A percentile compares a stretch with the other conserved stretches of the same genome.
These are phyloP conservation scores for Diaporthe amygdali DNA, from an alignment of 2,329 filamentous ascomycete genomes.

Conservation along the genomic window DNA sequence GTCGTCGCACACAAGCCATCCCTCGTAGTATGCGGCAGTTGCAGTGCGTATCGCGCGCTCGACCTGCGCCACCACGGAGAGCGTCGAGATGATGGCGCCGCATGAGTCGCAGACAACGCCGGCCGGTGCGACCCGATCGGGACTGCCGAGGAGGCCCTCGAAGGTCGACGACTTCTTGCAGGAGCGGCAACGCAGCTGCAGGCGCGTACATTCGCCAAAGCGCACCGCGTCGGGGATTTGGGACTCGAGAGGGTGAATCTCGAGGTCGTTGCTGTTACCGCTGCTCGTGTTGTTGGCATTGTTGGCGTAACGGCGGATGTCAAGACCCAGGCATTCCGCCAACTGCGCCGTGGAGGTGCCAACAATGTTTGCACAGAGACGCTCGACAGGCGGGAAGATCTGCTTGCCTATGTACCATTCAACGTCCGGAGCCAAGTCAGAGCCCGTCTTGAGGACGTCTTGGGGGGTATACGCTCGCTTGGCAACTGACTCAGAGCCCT, in stretches of 20 bases:
- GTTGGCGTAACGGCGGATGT: constrained; percentile 78
- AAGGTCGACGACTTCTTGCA: constrained; percentile 78
- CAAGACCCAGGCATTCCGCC: constrained; percentile 91
- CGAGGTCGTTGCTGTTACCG: constrained; percentile 60
- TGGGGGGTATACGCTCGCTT: constrained; percentile 89
- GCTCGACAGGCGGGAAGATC: constrained; percentile 96
- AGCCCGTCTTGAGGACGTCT: constrained; percentile 80
- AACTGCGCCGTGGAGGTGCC: constrained; percentile 90
- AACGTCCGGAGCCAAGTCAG: constrained; percentile 82
- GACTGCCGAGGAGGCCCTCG: constrained; percentile 71
- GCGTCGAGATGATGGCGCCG: constrained; percentile 64
- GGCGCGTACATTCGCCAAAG: constrained; percentile 79
- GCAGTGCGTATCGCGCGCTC: constrained; percentile 82
- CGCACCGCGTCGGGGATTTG: constrained; percentile 92
- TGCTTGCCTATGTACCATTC: constrained; percentile 99
- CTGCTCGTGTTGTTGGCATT: constrained; percentile 53
- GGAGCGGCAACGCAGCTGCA: constrained; percentile 79
- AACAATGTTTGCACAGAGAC: constrained; percentile 92
- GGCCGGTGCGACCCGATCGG: constrained; percentile 69
- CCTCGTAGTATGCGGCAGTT: constrained; percentile 87
- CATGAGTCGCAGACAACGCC: constrained; percentile 80
- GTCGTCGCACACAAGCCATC: constrained; percentile 90
- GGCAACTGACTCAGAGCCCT: constrained; percentile 72
- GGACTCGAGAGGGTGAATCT: constrained; percentile 90
- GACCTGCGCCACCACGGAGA: constrained; percentile 84